Percentiles rank a stretch among this genome's conserved stretches.
phyloP scores from a whole-genome alignment of 1,284 basidiomycete genomes.

The Papiliotrema terrestris region DNA sequence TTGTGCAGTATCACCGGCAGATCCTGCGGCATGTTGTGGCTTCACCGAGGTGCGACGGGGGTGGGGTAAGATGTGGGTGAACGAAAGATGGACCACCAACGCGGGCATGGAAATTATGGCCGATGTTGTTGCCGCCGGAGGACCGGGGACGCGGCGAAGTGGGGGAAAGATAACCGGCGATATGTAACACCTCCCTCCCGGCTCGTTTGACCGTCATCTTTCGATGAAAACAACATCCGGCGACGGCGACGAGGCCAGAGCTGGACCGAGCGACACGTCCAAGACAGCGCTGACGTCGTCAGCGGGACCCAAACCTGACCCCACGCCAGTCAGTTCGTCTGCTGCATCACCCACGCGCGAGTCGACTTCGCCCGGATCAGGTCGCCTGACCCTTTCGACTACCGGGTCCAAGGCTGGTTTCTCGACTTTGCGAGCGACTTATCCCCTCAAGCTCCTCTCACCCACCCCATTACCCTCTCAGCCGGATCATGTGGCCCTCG shows the following conservation, averaged over 20 bases:
- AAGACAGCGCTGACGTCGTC: not conserved
- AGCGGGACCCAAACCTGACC: not conserved
- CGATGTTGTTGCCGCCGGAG: no score
- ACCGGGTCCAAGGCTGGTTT: constrained; percentile 55
- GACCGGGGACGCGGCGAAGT: no score
- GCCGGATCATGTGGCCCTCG: constrained; percentile 56
- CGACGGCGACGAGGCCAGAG: no score
- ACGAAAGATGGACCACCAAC: no score
- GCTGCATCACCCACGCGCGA: not conserved
- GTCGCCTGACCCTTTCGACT: constrained; percentile 29
- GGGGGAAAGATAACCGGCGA: no score
- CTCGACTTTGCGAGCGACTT: constrained; percentile 71
- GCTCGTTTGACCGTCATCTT: no score
- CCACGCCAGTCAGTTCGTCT: not conserved
- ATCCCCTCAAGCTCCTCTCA: constrained; percentile 86
- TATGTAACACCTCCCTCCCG: no score
- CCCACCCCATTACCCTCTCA: constrained; percentile 53
- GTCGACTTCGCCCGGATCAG: constrained; percentile 25
- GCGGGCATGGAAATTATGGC: no score
- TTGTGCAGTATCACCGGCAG: constrained; percentile 42
- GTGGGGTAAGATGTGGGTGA: no score
- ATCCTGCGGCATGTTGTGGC: constrained; percentile 30
- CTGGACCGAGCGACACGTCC: no score
- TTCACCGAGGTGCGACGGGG: no score
- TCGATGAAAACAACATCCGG: no score